Conservation (phyloP, 163 green algal genomes). For the Scenedesmus sp. region DNA sequence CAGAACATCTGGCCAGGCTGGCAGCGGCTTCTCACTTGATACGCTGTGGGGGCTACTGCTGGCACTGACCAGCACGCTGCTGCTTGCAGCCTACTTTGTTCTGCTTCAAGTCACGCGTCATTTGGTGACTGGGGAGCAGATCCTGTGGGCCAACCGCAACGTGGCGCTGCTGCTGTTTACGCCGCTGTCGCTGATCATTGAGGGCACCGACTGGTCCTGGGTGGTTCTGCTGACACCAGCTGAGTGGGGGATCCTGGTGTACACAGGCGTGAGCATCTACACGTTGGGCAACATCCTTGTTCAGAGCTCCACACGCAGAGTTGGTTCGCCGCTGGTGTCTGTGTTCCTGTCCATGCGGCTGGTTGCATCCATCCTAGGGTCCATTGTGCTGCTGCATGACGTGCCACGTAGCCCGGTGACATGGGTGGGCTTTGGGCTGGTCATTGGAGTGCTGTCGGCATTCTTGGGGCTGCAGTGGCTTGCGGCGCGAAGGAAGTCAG, state of each 20-base stretch:
- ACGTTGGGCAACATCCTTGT: neutral
- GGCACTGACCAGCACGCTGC: neutral
- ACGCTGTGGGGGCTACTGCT: constrained; percentile 4
- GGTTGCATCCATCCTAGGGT: constrained; percentile 12
- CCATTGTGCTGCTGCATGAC: constrained; percentile 11
- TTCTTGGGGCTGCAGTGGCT: constrained; percentile 24
- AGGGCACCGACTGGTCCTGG: constrained; percentile 37
- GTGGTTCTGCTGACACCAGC: neutral
- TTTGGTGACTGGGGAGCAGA: constrained; percentile 4
- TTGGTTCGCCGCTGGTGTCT: constrained; percentile 15
- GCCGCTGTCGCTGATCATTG: neutral
- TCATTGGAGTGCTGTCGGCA: neutral
- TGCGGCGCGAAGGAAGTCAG: neutral
- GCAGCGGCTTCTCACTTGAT: constrained; percentile 8
- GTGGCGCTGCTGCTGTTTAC: constrained; percentile 7
- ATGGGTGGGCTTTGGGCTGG: constrained; percentile 23
- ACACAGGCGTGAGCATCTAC: constrained; percentile 11
- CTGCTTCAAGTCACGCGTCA: constrained; percentile 16
- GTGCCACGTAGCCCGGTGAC: neutral
- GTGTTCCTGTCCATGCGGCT: constrained; percentile 12
- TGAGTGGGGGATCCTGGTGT: constrained; percentile 21
- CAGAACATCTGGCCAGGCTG: neutral
- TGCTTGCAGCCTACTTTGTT: constrained; percentile 7
- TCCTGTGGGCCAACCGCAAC: constrained; percentile 19
- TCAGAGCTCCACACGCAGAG: neutral